These are phyloP conservation scores for Parietichytrium sp. DNA, from an alignment of 108 stramenopile species.

Conservation along the genomic window DNA sequence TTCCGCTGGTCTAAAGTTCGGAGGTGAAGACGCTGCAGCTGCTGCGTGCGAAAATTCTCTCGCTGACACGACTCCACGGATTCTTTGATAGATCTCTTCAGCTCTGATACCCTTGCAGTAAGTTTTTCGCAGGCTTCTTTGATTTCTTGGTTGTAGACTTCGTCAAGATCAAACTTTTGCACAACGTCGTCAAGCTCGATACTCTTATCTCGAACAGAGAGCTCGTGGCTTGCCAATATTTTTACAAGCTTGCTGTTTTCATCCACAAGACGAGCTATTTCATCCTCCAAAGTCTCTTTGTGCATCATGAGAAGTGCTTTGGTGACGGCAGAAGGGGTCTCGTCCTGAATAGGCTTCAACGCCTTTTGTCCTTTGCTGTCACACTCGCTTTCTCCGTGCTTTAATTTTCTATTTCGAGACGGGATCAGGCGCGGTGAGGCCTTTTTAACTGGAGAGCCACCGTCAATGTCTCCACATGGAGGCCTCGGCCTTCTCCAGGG, in stretches of 20 bases:
- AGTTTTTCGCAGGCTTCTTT: background rate
- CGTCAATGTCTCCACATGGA: no score
- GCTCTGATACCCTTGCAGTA: background rate
- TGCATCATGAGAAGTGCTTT: background rate
- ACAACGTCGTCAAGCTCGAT: background rate
- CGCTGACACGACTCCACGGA: background rate
- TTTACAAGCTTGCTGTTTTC: constrained; percentile 8
- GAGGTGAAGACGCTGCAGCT: background rate
- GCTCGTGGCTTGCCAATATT: background rate
- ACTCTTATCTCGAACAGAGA: background rate
- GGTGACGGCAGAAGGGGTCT: background rate
- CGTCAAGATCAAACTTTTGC: background rate
- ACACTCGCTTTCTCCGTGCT: background rate
- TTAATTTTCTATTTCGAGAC: background rate
- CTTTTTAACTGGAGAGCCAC: background rate
- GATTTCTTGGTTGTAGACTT: background rate
- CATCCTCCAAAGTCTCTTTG: background rate
- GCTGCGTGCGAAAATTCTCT: no score
- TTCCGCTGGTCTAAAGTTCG: background rate
- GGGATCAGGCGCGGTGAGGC: background rate
- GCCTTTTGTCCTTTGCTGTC: background rate
- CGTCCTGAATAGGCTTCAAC: background rate
- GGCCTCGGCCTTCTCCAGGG: no score
- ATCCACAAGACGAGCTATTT: background rate
- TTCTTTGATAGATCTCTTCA: background rate